Evolutionary conservation across 2,329 filamentous ascomycete species (phyloP), one percentile per base, ranked within the genome.

Genomic region (Penicillium occitanis): DNA sequence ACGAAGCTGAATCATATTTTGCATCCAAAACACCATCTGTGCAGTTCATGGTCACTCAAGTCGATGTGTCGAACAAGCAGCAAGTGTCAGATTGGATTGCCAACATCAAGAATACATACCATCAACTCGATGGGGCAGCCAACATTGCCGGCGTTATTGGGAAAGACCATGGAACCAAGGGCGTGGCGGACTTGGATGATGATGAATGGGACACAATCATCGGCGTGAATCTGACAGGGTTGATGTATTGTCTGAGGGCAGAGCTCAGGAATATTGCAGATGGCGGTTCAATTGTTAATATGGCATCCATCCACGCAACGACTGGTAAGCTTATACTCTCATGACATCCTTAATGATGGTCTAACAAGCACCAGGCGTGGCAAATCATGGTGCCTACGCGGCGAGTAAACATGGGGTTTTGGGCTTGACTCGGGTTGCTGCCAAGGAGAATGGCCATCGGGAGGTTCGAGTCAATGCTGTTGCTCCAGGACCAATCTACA

Each of bases 201-300:
- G 58, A 61, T 17, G 37, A 61, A 61, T 61, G 58, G 58, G 58
- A 61, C 19, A 44, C 19, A n/a, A 40, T 61, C 37, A 61, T 61
- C n/a, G 58, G 25, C 13, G 37, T 44, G 5, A 61, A 61, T 44
- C 5, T 61, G 58, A 61, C 58, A 13, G 58, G 58, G 8, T 1
- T 61, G 58, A 61, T 61, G 58, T 61, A 46, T 19, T 61, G 58
- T 61, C 35, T 61, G 10, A 17, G 58, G 35, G 58, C 58, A 61
- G 58, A 61, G 58, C 33, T 61, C 25, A 42, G 22, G 37, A 19
- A 30, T 19, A 61, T 61, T n/a, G 25, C 17, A 2, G 42, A 61
- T 44, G 33, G 37, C 13, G 58, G 58, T 2, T 40, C 33, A 10
- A 33, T 61, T n/a, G 58, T 61, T 17, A 46, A 61, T 44, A 35